A percentile compares a stretch with the other conserved stretches of the same genome.
phyloP scores from a whole-genome alignment of 2,329 filamentous ascomycete genomes.

The Phialophora macrospora region DNA sequence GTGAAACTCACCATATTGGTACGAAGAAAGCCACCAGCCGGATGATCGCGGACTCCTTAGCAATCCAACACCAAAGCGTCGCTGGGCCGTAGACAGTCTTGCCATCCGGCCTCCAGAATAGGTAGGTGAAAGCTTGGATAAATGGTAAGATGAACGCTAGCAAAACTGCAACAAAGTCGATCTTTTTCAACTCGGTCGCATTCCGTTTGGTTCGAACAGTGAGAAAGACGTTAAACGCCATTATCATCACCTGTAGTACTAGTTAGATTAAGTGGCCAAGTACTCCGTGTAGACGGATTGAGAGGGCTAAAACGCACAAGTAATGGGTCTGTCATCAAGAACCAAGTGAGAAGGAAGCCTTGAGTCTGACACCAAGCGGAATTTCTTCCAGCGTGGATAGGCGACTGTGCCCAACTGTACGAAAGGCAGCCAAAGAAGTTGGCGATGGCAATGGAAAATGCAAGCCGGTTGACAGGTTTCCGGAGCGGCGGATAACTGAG shows the following conservation, averaged over 20 bases:
- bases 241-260: slow-evolving; percentile 23
- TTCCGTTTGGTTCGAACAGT: slow-evolving; percentile 26
- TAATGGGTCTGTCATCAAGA: slow-evolving; percentile 32
- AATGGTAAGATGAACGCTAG: slow-evolving; percentile 28
- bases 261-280: slow-evolving; percentile 1
- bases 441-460: slow-evolving; percentile 31
- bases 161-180: slow-evolving; percentile 23
- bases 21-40: slow-evolving; percentile 31
- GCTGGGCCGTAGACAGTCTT: slow-evolving; percentile 31
- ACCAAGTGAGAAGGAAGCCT: slow-evolving; percentile 31
- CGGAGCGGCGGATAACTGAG: slow-evolving; percentile 26
- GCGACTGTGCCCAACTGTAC: slow-evolving; percentile 28
- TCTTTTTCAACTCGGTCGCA: slow-evolving; percentile 24
- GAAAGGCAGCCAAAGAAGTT: slow-evolving; percentile 29
- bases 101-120: slow-evolving; percentile 30
- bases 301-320: slow-evolving; percentile 15
- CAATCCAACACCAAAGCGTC: slow-evolving; percentile 33
- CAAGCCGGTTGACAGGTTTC: slow-evolving; percentile 32
- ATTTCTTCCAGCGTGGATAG: slow-evolving; percentile 22
- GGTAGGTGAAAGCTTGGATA: slow-evolving; percentile 26
- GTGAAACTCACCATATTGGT: slow-evolving; percentile 28
- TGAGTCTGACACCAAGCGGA: slow-evolving; percentile 32
- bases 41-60: slow-evolving; percentile 26
- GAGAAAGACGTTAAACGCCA: slow-evolving; percentile 30
- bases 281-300: not conserved